Percentiles rank a stretch among this genome's conserved stretches.
These are phyloP conservation scores for Fusarium subtropicale DNA, from an alignment of 2,329 filamentous ascomycete species.

Conservation along the genomic window DNA sequence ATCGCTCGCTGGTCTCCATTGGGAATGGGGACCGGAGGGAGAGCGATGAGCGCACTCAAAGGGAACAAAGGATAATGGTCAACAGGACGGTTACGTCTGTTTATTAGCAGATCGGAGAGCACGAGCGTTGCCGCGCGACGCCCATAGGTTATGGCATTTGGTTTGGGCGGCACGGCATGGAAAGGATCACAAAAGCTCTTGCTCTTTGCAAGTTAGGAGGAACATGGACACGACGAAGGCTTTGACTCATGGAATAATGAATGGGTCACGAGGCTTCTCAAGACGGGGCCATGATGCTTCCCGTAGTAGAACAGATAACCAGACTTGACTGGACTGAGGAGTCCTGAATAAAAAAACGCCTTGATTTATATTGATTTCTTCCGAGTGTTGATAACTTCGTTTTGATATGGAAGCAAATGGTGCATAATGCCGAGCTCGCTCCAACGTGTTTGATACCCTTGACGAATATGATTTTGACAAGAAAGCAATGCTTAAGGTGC, in stretches of 20 bases:
- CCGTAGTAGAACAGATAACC: slow-evolving; percentile 51
- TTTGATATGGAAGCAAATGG: neutral
- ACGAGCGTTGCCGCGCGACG: slow-evolving; percentile 54
- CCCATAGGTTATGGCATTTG: slow-evolving; percentile 54
- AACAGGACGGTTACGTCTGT: slow-evolving; percentile 53
- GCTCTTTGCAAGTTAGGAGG: slow-evolving; percentile 49
- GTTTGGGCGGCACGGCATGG: slow-evolving; percentile 51
- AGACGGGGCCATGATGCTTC: slow-evolving; percentile 44
- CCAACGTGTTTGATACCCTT: neutral
- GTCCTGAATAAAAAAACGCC: slow-evolving; percentile 50
- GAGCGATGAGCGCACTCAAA: slow-evolving; percentile 51
- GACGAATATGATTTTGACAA: neutral
- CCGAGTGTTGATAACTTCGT: neutral
- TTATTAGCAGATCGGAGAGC: slow-evolving; percentile 50
- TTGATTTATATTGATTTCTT: slow-evolving; percentile 36
- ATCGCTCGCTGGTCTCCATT: slow-evolving; percentile 52
- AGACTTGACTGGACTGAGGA: slow-evolving; percentile 52
- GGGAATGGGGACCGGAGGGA: slow-evolving; percentile 50
- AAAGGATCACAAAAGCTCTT: slow-evolving; percentile 50
- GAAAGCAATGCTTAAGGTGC: neutral
- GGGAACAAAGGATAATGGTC: slow-evolving; percentile 50
- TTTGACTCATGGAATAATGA: slow-evolving; percentile 44
- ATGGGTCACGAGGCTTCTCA: slow-evolving; percentile 47
- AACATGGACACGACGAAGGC: slow-evolving; percentile 48
- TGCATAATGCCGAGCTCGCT: neutral